Base-by-base conservation (phyloP, 1,284 basidiomycete genomes). In the Heterobasidion parviporum region DNA sequence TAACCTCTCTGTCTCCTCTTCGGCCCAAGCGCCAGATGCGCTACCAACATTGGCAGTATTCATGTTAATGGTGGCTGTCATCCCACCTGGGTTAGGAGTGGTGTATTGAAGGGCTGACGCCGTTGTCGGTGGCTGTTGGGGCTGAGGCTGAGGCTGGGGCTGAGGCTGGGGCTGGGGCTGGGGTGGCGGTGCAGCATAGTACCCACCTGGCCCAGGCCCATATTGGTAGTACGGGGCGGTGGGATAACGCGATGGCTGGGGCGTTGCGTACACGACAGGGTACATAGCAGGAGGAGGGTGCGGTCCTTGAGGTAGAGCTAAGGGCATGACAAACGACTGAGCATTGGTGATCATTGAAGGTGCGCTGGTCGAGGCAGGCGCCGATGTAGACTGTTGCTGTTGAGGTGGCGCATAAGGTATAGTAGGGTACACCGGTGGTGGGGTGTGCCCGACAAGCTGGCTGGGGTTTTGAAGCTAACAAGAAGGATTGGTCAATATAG, bases 21-120 rank as follows among this genome's bases (percentile, higher is more conserved):
- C 83, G 2, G 84, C 81, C 88, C 88, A 90, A 9, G 84, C 76
- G 0, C 87, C 87, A 57, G 84, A 83, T 54, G 81, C 82, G 18
- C 78, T 78, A 12, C 74, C 75, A 9, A 72, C 64, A 56, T 63
- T 70, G 58, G 68, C 69, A 1, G 72, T 64, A 4, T 74, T 64
- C 34, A 73, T 65, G 14, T 70, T 69, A 2, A 70, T 63, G 10
- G 70, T 68, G 15, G 63, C 54, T 18, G 69, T 64, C 4, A 69
- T 60, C 5, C 62, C 51, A 16, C 64, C 61, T 36, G 60, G 18
- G 8, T 51, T 41, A 1, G 58, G 35, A 16, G 46, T 46, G 14
- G 54, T 35, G n/a, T 58, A 58, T 38, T 61, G 57, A 48, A 60
- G 36, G 47, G 59, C 61, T 49, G 56, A 60, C 50, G 61, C 34